Conservation (phyloP, 2,329 filamentous ascomycete genomes). For the Neopestalotiopsis clavispora region DNA sequence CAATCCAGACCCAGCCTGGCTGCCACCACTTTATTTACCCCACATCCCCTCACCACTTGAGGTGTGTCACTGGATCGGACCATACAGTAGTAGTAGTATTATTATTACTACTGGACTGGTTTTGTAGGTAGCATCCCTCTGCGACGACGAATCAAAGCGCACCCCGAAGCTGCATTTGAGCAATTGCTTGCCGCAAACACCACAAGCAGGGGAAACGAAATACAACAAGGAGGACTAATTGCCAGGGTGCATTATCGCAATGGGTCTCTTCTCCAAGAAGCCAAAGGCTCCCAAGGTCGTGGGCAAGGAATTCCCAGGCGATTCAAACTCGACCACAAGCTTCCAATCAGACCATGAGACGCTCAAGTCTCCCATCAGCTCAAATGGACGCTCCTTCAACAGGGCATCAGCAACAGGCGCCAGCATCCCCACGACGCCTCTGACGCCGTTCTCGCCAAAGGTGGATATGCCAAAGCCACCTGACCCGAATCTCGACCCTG, state of each 20-base stretch:
- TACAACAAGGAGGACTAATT: no score
- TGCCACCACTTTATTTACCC: conserved; percentile 11
- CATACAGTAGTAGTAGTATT: neutral
- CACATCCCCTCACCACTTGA: conserved; percentile 14
- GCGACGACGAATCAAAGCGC: conserved; percentile 14
- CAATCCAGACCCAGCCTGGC: neutral
- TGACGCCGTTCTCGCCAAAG: conserved; percentile 18
- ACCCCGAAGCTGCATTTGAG: neutral
- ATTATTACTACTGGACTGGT: no score
- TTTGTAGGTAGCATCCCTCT: neutral
- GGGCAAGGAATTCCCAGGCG: conserved; percentile 15
- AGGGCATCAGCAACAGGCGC: conserved; percentile 16
- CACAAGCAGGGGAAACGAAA: neutral
- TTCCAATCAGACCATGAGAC: conserved; percentile 19
- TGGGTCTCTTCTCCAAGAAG: conserved; percentile 24
- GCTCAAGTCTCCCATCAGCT: conserved; percentile 19
- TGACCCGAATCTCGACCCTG: conserved; percentile 22
- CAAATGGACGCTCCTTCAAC: conserved; percentile 12
- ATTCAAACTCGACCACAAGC: conserved; percentile 20
- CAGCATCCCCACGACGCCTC: conserved; percentile 17
- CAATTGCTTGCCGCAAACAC: neutral
- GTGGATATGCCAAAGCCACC: conserved; percentile 23
- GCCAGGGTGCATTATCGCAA: neutral
- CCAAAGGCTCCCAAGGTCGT: conserved; percentile 20
- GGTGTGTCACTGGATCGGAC: conserved; percentile 8